These are phyloP conservation scores for Cercospora sp. DNA, from an alignment of 2,329 filamentous ascomycete genomes.

Conservation along the genomic window DNA sequence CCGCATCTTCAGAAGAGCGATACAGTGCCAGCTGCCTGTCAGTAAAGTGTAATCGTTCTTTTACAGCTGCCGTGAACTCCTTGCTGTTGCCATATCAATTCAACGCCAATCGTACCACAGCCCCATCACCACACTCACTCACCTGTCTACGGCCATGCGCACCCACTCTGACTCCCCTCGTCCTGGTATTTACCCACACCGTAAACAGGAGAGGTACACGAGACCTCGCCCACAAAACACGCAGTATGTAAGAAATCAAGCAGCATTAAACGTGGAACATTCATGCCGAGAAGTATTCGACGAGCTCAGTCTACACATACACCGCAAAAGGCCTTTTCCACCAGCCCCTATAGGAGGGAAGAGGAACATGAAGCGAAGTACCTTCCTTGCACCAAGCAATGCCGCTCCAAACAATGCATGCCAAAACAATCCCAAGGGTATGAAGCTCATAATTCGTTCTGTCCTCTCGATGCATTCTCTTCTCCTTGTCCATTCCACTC, in stretches of 20 bases:
- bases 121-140: no score
- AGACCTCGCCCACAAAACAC: background rate
- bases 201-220: background rate
- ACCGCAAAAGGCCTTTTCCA: background rate
- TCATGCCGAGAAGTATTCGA: background rate
- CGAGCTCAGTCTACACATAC: background rate
- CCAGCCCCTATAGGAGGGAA: background rate
- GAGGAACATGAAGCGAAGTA: background rate
- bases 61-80: no score
- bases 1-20: no score
- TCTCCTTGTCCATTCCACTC: background rate
- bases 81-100: no score
- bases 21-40: no score
- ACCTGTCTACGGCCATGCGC: background rate
- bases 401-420: constrained; percentile 1
- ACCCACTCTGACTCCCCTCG: background rate
- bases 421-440: background rate
- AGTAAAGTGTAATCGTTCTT: no score
- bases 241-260: background rate
- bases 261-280: background rate
- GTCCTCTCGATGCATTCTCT: background rate
- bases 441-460: constrained; percentile 7
- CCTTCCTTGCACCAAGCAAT: constrained; percentile 3
- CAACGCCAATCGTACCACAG: no score
- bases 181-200: background rate